phyloP scores from a whole-genome alignment of 2,329 filamentous ascomycete genomes.

The Leptographium wingfieldii region DNA sequence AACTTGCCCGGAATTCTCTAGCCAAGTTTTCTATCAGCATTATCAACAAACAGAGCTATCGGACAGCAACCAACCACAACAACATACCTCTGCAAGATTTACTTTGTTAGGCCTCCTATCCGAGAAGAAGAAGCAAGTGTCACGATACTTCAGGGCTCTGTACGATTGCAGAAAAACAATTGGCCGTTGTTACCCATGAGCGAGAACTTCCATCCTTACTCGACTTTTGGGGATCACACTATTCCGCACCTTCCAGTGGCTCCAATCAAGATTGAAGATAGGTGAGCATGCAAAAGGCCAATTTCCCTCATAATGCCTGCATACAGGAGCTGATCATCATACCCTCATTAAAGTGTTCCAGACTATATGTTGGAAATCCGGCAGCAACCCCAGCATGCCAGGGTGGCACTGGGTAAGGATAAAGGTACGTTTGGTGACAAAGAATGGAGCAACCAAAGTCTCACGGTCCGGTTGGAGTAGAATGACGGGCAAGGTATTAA shows the following conservation, averaged over 20 bases:
- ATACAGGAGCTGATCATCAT: constrained; percentile 4
- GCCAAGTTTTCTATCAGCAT: no score
- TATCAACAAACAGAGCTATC: no score
- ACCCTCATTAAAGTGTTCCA: constrained; percentile 7
- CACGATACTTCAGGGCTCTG: no score
- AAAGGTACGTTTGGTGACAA: constrained; percentile 42
- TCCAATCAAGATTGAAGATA: constrained; percentile 8
- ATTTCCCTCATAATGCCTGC: no score
- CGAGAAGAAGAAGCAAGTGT: no score
- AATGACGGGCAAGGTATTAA: background rate
- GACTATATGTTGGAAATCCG: constrained; percentile 31
- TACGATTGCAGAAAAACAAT: background rate
- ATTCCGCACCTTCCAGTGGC: constrained; percentile 5
- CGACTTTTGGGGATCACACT: constrained; percentile 9
- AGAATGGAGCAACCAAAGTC: background rate
- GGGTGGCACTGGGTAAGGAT: constrained; percentile 60
- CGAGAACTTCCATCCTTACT: constrained; percentile 8
- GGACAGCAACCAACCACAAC: no score
- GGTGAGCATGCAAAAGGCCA: background rate
- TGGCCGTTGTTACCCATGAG: constrained; percentile 9
- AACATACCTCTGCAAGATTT: no score
- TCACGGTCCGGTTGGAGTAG: background rate
- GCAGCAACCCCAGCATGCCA: constrained; percentile 55
- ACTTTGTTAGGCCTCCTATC: no score
- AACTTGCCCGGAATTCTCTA: no score